Evolutionary conservation across 768 basidiomycete genomes (phyloP).

Genomic region (Mycena maculata): DNA sequence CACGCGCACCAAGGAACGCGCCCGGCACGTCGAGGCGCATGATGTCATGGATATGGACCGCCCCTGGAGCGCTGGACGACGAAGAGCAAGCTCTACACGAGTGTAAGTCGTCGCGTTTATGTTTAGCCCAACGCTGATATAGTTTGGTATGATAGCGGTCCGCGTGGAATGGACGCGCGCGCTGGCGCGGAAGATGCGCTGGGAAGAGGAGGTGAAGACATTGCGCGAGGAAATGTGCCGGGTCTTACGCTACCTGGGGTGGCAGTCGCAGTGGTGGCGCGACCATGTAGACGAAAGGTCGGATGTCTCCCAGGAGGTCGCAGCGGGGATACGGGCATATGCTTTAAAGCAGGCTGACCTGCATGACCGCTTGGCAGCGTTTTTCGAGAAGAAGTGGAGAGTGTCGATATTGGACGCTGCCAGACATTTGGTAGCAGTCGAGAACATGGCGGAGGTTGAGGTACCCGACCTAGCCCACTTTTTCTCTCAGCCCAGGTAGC

Average conservation of each 20-base stretch:
- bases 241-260: not conserved
- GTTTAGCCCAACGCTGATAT: no score
- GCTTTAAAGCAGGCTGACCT: not conserved
- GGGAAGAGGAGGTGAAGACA: slow-evolving; percentile 32
- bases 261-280: not conserved
- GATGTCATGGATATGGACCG: slow-evolving; percentile 27
- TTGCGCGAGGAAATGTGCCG: slow-evolving; percentile 32
- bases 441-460: no score
- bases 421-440: not conserved
- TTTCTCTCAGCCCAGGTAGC: no score
- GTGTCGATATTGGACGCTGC: not conserved
- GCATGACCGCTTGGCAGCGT: not conserved
- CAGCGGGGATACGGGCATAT: not conserved
- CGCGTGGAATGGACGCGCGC: slow-evolving; percentile 31
- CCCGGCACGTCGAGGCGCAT: not conserved
- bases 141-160: slow-evolving; percentile 10
- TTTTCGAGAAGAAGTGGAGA: not conserved
- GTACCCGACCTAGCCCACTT: no score
- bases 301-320: not conserved
- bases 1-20: not conserved
- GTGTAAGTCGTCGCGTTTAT: slow-evolving; percentile 8
- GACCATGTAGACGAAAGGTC: not conserved
- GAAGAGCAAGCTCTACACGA: slow-evolving; percentile 6
- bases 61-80: not conserved
- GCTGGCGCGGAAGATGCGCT: slow-evolving; percentile 9